Base-by-base conservation (phyloP, 768 basidiomycete species). In the Daedalea quercina region DNA sequence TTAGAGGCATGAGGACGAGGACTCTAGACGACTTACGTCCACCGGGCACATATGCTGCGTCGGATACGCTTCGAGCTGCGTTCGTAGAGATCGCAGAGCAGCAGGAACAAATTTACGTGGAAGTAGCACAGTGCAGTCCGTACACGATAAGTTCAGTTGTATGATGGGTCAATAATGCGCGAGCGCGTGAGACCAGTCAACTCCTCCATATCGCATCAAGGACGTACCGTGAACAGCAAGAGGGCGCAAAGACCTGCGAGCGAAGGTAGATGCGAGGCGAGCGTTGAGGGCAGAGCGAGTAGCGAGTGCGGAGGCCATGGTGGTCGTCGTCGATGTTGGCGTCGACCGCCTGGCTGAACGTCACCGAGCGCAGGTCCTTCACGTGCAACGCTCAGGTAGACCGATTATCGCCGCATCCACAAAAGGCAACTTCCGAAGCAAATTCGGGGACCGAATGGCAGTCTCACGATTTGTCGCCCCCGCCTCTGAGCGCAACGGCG, bases 41-140 rank as follows among this genome's bases (percentile, higher is more conserved):
- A 55, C 85, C 85, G 45, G 85, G 83, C 58, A 86, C 77, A 57
- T 86, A 85, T 54, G 63, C 62, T 44, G 58, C 45, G 47, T 63
- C 60, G n/a, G 61, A 59, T 28, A 51, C 57, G 20, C 54, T 53
- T 23, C 61, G 53, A 25, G 55, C 59, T 58, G 44, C 25, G 23
- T 53, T 31, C 28, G 11, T 31, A 11, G 28, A 6, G 28, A 6
- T 11, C 28, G 28, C 4, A 31, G 28, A 31, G n/a, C n/a, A n/a
- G n/a, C n/a, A n/a, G n/a, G n/a, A n/a, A n/a, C n/a, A n/a, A n/a
- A n/a, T n/a, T n/a, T n/a, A n/a, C n/a, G n/a, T n/a, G n/a, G n/a
- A n/a, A n/a, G 28, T 11, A 11, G 11, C 28, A 31, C 28, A 11
- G 11, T 11, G 28, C 11, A 6, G 28, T 31, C 28, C 4, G 28